Percentiles rank a stretch among this genome's conserved stretches.
These are phyloP conservation scores for Lipomyces spencermartinsiae DNA, from an alignment of 805 yeast species.

Conservation along the genomic window DNA sequence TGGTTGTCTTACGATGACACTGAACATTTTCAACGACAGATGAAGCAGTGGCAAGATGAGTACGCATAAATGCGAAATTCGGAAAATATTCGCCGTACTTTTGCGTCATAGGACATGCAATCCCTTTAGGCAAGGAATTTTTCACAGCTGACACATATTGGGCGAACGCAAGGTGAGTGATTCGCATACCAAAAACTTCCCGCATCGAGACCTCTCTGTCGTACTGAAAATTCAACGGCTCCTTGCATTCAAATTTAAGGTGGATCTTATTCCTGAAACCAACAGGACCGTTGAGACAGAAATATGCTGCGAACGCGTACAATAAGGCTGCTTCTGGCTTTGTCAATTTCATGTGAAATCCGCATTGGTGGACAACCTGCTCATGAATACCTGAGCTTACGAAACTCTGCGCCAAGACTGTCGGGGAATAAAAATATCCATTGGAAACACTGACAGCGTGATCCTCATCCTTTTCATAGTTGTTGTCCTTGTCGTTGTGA, in stretches of 20 bases:
- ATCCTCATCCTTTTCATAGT: slow-evolving; percentile 3
- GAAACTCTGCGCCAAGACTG: slow-evolving; percentile 5
- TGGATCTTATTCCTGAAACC: slow-evolving; percentile 21
- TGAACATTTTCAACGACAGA: not conserved
- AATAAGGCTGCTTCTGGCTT: slow-evolving; percentile 13
- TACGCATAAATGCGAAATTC: slow-evolving; percentile 3
- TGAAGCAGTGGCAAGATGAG: not conserved
- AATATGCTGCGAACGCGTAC: slow-evolving; percentile 26
- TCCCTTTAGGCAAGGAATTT: slow-evolving; percentile 10
- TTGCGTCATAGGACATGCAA: slow-evolving; percentile 21
- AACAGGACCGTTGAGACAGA: slow-evolving; percentile 26
- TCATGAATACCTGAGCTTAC: slow-evolving; percentile 5
- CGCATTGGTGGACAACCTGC: slow-evolving; percentile 14
- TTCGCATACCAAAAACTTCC: slow-evolving; percentile 17
- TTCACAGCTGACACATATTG: slow-evolving; percentile 24
- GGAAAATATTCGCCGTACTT: slow-evolving; percentile 27
- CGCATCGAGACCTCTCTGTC: slow-evolving; percentile 12
- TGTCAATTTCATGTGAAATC: not conserved
- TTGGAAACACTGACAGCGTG: not conserved
- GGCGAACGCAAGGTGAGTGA: slow-evolving; percentile 16
- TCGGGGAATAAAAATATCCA: not conserved
- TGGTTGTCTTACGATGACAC: not conserved
- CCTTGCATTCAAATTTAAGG: slow-evolving; percentile 4
- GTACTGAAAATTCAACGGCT: not conserved
- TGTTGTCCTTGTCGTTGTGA: slow-evolving; percentile 9